phyloP scores from a whole-genome alignment of 1,284 basidiomycete genomes.

The Porogramme epimiltina region DNA sequence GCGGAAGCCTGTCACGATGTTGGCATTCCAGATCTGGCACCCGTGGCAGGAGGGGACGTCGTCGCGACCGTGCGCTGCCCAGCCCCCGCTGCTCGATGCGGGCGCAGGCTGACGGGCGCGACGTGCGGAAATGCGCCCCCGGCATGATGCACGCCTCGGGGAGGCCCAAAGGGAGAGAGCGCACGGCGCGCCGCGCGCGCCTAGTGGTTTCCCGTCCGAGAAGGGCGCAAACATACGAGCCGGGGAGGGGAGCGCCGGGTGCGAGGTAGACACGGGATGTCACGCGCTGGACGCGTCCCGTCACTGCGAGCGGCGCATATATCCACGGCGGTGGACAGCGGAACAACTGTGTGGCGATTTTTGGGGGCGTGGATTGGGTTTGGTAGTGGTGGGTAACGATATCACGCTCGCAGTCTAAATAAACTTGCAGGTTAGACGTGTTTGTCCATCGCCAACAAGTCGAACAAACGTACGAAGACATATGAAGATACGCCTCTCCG shows the following conservation, averaged over 20 bases:
- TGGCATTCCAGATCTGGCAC: conserved; percentile 7
- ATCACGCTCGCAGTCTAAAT: too few species aligned
- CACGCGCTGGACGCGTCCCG: conserved; percentile 9
- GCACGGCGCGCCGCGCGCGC: too few species aligned
- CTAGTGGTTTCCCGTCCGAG: too few species aligned
- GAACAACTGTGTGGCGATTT: too few species aligned
- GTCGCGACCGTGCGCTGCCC: conserved; percentile 15
- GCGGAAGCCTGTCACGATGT: conserved; percentile 11
- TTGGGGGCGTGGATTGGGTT: too few species aligned
- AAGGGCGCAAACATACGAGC: background rate
- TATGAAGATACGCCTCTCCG: too few species aligned
- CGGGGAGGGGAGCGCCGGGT: background rate
- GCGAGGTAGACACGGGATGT: conserved; percentile 17
- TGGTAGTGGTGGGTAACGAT: too few species aligned
- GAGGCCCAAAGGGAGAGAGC: too few species aligned
- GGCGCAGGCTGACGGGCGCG: conserved; percentile 20
- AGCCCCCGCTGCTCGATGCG: conserved; percentile 20
- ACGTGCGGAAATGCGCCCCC: background rate
- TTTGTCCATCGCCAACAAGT: too few species aligned
- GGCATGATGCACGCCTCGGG: too few species aligned
- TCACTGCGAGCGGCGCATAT: conserved; percentile 8
- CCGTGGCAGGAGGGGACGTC: conserved; percentile 22
- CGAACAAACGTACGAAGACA: too few species aligned
- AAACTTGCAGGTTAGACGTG: too few species aligned
- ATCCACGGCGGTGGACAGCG: background rate